Percentiles rank a stretch among this genome's conserved stretches.
Conservation (phyloP, 2,329 filamentous ascomycete genomes). For the Epichloe coenophiala region DNA sequence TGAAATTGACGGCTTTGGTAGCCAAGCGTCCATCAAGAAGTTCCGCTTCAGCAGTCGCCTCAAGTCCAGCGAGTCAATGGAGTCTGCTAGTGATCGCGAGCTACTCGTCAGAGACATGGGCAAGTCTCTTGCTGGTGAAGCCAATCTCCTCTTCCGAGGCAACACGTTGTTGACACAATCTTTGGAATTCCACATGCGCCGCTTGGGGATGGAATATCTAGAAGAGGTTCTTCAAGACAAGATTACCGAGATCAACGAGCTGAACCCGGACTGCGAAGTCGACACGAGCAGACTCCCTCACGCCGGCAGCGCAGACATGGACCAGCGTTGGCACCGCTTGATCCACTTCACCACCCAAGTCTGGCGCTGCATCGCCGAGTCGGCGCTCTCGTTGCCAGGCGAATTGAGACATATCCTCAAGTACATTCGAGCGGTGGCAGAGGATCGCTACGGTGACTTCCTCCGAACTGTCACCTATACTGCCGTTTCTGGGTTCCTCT, state of each 20-base stretch:
- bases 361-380: constrained; percentile 70
- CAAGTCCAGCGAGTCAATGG: constrained; percentile 56
- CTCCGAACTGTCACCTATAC: constrained; percentile 82
- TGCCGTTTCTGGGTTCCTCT: constrained; percentile 87
- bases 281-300: constrained; percentile 64
- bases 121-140: constrained; percentile 70
- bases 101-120: constrained; percentile 63
- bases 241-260: constrained; percentile 76
- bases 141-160: constrained; percentile 86
- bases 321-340: constrained; percentile 71
- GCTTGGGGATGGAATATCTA: constrained; percentile 83
- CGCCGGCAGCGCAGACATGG: constrained; percentile 51
- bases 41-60: constrained; percentile 58
- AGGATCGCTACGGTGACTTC: constrained; percentile 89
- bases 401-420: constrained; percentile 79
- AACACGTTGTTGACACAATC: constrained; percentile 91
- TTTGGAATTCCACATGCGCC: constrained; percentile 89
- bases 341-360: constrained; percentile 66
- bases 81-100: constrained; percentile 52
- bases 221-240: constrained; percentile 79
- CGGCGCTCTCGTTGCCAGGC: constrained; percentile 61
- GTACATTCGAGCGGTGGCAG: constrained; percentile 82
- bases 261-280: constrained; percentile 87
- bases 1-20: constrained; percentile 87
- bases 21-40: constrained; percentile 63